Percentiles rank a stretch among this genome's conserved stretches.
phyloP scores from a whole-genome alignment of 139 green algal species.

The Astrephomene gubernaculifera region DNA sequence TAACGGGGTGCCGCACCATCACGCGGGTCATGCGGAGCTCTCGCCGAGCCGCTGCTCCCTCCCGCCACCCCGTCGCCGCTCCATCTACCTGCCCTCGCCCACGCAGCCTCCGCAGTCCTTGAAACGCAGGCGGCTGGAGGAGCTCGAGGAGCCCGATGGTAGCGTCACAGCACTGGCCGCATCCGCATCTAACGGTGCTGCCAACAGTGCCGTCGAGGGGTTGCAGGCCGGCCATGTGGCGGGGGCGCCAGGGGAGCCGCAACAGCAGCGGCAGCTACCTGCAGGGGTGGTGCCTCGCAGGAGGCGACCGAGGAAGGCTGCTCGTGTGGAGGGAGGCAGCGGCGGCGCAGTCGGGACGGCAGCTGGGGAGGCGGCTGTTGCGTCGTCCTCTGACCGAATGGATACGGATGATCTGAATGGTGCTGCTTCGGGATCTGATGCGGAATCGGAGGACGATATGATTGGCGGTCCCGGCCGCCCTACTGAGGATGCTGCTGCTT shows the following conservation, averaged over 20 bases:
- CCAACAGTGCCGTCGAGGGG: neutral
- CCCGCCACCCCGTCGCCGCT: neutral
- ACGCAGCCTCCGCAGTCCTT: neutral
- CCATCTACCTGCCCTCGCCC: constrained; percentile 24
- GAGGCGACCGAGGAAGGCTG: constrained; percentile 25
- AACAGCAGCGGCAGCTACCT: neutral
- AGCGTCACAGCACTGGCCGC: neutral
- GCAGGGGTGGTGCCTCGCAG: neutral
- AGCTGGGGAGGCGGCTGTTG: neutral
- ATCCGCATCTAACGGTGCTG: neutral
- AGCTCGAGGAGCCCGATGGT: neutral
- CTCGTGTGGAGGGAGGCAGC: constrained; percentile 10
- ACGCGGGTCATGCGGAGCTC: no score
- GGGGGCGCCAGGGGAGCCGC: neutral
- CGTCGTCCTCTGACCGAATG: neutral
- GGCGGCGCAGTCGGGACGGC: neutral
- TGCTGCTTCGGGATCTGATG: constrained; percentile 17
- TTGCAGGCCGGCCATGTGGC: no score
- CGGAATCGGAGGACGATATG: neutral
- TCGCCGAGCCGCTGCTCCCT: no score
- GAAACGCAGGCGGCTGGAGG: neutral
- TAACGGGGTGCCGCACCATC: no score
- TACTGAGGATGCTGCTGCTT: no score
- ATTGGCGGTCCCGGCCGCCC: no score
- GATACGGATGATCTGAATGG: constrained; percentile 13